A percentile compares a stretch with the other conserved stretches of the same genome.
These are phyloP conservation scores for Beauveria australis DNA, from an alignment of 2,329 filamentous ascomycete genomes.

Conservation along the genomic window DNA sequence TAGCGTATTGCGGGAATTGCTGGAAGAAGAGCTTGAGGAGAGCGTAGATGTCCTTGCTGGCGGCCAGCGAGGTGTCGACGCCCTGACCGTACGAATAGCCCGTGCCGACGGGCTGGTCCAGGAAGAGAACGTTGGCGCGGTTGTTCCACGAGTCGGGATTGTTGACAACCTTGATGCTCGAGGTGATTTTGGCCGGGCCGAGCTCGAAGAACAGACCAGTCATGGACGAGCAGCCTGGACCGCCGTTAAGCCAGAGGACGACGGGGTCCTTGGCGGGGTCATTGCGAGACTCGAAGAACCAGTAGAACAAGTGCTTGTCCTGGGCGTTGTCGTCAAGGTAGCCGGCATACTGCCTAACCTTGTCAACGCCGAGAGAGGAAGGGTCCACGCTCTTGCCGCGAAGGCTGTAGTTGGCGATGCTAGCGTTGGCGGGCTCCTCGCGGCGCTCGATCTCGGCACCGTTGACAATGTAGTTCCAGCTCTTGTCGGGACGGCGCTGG, in stretches of 20 bases:
- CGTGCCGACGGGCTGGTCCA: constrained; percentile 97
- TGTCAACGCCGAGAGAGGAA: constrained; percentile 73
- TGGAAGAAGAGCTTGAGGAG: constrained; percentile 97
- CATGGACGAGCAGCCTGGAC: constrained; percentile 92
- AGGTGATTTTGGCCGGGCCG: constrained; percentile 75
- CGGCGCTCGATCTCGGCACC: constrained; percentile 72
- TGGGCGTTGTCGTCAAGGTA: constrained; percentile 95
- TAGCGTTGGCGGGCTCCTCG: constrained; percentile 65
- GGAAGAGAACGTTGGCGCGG: constrained; percentile 97
- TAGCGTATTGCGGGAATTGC: constrained; percentile 92
- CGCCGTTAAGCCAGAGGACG: constrained; percentile 89
- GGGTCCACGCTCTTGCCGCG: constrained; percentile 90
- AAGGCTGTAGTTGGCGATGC: constrained; percentile 78
- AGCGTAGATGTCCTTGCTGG: constrained; percentile 96
- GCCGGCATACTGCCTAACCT: constrained; percentile 95
- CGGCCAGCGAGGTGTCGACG: constrained; percentile 89
- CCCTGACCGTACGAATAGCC: constrained; percentile 95
- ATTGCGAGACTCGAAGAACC: constrained; percentile 99
- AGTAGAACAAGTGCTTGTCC: constrained; percentile 98
- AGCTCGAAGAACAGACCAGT: constrained; percentile 98
- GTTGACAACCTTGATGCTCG: constrained; percentile 72
- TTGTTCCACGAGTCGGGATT: constrained; percentile 94
- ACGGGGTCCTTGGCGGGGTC: constrained; percentile 96
- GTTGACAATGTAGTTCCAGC: constrained; percentile 88
- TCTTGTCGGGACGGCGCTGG: constrained; percentile 62